These are phyloP conservation scores for Drechmeria coniospora DNA, from an alignment of 2,329 filamentous ascomycete genomes.

Conservation along the genomic window DNA sequence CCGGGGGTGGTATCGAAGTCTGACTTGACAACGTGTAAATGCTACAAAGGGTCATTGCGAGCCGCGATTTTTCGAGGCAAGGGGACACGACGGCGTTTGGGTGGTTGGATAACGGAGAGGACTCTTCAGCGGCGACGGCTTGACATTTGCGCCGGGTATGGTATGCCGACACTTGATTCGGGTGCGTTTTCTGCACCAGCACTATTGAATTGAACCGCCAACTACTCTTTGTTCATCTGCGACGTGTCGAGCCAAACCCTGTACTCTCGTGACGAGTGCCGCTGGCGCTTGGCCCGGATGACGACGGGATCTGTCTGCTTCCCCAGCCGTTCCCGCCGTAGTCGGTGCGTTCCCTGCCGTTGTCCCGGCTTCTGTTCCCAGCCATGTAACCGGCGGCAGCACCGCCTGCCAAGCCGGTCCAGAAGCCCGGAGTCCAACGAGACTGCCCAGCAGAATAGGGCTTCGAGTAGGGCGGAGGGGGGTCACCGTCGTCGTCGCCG, in stretches of 20 bases:
- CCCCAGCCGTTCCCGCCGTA: slow-evolving; percentile 16
- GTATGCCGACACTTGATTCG: too few relatives aligned
- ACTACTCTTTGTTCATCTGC: slow-evolving; percentile 24
- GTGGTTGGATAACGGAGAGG: slow-evolving; percentile 7
- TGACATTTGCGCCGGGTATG: too few relatives aligned
- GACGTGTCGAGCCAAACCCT: slow-evolving; percentile 55
- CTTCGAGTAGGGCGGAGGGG: slow-evolving; percentile 33
- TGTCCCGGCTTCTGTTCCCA: slow-evolving; percentile 29
- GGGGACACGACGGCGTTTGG: slow-evolving; percentile 3
- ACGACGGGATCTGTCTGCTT: slow-evolving; percentile 12
- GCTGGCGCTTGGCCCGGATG: slow-evolving; percentile 17
- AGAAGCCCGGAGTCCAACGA: slow-evolving; percentile 60
- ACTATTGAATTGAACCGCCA: too few relatives aligned
- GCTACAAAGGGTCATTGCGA: slow-evolving; percentile 4
- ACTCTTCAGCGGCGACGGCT: too few relatives aligned
- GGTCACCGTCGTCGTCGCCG: slow-evolving; percentile 31
- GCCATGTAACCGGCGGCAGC: slow-evolving; percentile 54
- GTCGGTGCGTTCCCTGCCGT: slow-evolving; percentile 11
- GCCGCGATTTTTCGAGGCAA: background rate
- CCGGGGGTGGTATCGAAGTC: slow-evolving; percentile 3
- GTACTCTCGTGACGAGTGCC: slow-evolving; percentile 49
- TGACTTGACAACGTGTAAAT: slow-evolving; percentile 9
- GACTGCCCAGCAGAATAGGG: slow-evolving; percentile 15
- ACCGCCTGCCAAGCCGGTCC: slow-evolving; percentile 52
- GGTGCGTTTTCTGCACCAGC: too few relatives aligned